Percentiles rank a stretch among this genome's conserved stretches.
phyloP scores from a whole-genome alignment of 2,329 filamentous ascomycete genomes.

The Lanzia echinophila region DNA sequence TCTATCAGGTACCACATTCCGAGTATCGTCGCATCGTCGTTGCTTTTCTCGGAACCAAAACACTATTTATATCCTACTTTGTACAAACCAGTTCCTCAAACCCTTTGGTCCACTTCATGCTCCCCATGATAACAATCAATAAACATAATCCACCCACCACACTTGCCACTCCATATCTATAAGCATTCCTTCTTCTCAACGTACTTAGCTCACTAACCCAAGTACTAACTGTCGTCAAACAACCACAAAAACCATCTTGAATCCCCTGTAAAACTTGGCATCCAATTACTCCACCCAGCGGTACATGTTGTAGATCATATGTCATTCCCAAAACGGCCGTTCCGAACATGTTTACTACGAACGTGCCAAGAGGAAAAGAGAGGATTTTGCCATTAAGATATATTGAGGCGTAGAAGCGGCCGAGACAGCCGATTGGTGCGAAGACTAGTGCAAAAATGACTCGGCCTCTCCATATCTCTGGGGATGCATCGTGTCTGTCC shows the following conservation, averaged over 20 bases:
- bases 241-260: constrained; percentile 63
- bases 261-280: constrained; percentile 64
- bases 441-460: constrained; percentile 74
- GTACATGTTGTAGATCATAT: constrained; percentile 70
- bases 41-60: too few relatives aligned
- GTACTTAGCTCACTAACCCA: constrained; percentile 56
- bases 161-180: constrained; percentile 60
- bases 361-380: constrained; percentile 79
- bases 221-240: constrained; percentile 59
- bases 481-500: constrained; percentile 37
- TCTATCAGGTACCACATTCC: too few relatives aligned
- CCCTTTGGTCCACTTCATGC: constrained; percentile 61
- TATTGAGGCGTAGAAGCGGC: constrained; percentile 66
- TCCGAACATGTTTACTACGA: constrained; percentile 72
- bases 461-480: constrained; percentile 65
- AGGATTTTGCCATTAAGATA: constrained; percentile 60
- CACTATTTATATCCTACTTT: too few relatives aligned
- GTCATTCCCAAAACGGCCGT: constrained; percentile 68
- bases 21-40: too few relatives aligned
- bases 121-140: constrained; percentile 67
- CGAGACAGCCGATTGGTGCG: constrained; percentile 70
- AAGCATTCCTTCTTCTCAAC: constrained; percentile 51
- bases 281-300: constrained; percentile 46
- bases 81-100: constrained; percentile 35
- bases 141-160: constrained; percentile 51